Evolutionary conservation across 805 yeast genomes (phyloP).

Genomic region (Wickerhamiella kurtzmanii): DNA sequence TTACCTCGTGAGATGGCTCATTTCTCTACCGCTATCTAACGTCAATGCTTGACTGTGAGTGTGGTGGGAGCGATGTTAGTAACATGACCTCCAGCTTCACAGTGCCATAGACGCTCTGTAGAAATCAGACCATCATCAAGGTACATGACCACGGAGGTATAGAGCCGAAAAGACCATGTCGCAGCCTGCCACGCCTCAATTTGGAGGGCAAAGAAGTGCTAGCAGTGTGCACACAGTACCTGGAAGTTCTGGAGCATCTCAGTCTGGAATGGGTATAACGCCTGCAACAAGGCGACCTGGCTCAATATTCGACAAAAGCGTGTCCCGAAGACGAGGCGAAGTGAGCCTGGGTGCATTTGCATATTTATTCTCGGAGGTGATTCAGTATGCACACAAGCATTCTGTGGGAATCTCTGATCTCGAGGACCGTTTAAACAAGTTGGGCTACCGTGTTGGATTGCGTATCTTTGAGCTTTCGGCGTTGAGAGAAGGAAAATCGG

Average conservation of each 20-base stretch:
- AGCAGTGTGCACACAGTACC: not conserved
- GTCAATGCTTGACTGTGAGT: too few relatives aligned
- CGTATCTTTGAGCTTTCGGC: slow-evolving; percentile 56
- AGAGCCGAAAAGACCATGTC: too few relatives aligned
- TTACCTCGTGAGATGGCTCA: too few relatives aligned
- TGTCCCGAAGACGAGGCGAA: slow-evolving; percentile 51
- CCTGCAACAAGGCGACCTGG: not conserved
- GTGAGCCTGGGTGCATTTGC: slow-evolving; percentile 55
- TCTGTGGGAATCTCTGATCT: slow-evolving; percentile 57
- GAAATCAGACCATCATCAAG: too few relatives aligned
- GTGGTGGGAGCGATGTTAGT: too few relatives aligned
- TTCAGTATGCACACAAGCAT: slow-evolving; percentile 47
- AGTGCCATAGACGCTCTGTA: too few relatives aligned
- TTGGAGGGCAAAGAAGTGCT: not conserved
- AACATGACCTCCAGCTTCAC: too few relatives aligned
- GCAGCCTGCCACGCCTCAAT: not conserved
- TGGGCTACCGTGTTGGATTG: slow-evolving; percentile 70
- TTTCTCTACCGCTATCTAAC: too few relatives aligned
- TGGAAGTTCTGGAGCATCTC: not conserved
- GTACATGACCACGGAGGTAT: too few relatives aligned
- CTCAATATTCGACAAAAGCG: slow-evolving; percentile 54
- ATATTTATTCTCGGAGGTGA: slow-evolving; percentile 55
- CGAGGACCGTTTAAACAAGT: slow-evolving; percentile 44
- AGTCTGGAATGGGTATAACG: not conserved
- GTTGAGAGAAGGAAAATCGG: slow-evolving; percentile 50